Conservation (phyloP, 768 basidiomycete genomes). For the Tricholoma matsutake region DNA sequence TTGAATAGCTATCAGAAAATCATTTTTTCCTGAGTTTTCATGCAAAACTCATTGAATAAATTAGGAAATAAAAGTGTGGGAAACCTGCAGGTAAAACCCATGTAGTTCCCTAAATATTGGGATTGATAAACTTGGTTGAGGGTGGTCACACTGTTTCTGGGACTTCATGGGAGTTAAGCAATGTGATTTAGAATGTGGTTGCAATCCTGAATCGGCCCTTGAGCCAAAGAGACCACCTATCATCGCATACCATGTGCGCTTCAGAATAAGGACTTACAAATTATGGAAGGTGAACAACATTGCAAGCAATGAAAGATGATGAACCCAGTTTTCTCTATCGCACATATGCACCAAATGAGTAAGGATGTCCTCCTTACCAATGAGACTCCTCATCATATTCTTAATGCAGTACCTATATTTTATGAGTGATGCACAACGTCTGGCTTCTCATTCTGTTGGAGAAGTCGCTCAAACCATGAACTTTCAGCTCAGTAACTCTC, state of each 20-base stretch:
- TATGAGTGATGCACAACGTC: constrained; percentile 18
- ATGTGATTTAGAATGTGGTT: no score
- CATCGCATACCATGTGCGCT: background rate
- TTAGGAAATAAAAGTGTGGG: no score
- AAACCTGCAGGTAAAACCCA: no score
- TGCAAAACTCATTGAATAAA: no score
- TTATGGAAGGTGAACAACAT: constrained; percentile 14
- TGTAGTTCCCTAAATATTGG: no score
- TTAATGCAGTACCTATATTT: constrained; percentile 13
- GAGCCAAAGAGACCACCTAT: no score
- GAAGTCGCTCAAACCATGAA: background rate
- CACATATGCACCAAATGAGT: constrained; percentile 30
- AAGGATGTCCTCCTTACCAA: background rate
- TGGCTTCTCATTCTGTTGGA: background rate
- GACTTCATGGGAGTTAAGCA: no score
- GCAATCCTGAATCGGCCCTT: no score
- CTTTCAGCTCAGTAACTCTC: constrained; percentile 1
- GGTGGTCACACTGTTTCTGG: no score
- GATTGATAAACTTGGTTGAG: no score
- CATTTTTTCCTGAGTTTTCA: no score
- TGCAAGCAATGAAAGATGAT: constrained; percentile 33
- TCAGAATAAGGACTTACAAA: background rate
- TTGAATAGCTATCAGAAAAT: no score
- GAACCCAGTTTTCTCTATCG: constrained; percentile 37
- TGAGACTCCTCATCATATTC: background rate